Evolutionary conservation across 2,329 filamentous ascomycete genomes (phyloP).

Genomic region (Xylaria multiplex): DNA sequence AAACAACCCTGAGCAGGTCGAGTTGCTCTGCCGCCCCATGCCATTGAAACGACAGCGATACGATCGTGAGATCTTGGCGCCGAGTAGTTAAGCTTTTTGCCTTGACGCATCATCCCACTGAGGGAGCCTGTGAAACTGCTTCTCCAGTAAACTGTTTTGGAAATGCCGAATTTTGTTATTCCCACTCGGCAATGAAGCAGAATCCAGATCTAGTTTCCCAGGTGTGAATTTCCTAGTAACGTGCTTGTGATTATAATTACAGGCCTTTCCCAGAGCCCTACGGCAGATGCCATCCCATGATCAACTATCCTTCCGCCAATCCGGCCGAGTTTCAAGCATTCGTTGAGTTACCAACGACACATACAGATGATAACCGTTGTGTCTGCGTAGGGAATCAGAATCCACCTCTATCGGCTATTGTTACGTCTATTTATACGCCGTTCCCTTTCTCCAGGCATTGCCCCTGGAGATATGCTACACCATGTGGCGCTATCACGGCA

Average conservation of each 20-base stretch:
- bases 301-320: not conserved
- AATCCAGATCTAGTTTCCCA: slow-evolving; percentile 3
- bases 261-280: not conserved
- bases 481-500: no score
- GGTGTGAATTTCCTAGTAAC: not conserved
- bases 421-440: no score
- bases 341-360: no score
- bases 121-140: slow-evolving; percentile 17
- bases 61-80: slow-evolving; percentile 29
- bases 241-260: not conserved
- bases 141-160: slow-evolving; percentile 5
- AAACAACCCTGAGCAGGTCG: slow-evolving; percentile 26
- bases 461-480: no score
- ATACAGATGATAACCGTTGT: not conserved
- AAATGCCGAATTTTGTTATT: not conserved
- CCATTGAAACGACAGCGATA: slow-evolving; percentile 35
- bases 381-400: no score
- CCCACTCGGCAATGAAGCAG: not conserved
- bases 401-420: no score
- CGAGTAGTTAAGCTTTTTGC: not conserved
- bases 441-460: no score
- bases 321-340: not conserved
- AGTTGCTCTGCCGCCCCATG: slow-evolving; percentile 37
- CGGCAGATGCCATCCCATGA: not conserved
- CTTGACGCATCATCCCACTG: slow-evolving; percentile 7